These are phyloP conservation scores for Colletotrichum sansevieriae DNA, from an alignment of 2,329 filamentous ascomycete genomes.

Conservation along the genomic window DNA sequence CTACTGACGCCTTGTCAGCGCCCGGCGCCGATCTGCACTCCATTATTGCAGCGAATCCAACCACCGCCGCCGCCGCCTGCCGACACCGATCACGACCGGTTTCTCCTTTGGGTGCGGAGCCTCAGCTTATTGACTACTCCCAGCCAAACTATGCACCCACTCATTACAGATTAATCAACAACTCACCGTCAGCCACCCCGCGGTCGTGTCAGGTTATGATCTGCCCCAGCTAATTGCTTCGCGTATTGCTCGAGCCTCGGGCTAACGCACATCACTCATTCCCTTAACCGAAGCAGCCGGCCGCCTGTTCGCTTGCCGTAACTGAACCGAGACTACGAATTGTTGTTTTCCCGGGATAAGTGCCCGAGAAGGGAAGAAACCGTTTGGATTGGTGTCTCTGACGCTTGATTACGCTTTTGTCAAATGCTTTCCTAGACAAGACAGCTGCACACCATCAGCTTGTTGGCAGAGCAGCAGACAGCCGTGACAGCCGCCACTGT, in stretches of 20 bases:
- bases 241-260: conserved; percentile 21
- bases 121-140: background rate
- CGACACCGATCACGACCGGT: background rate
- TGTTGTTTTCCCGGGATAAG: background rate
- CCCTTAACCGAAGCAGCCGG: conserved; percentile 7
- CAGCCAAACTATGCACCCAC: conserved; percentile 7
- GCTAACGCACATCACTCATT: background rate
- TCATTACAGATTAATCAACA: background rate
- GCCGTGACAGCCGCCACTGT: conserved; percentile 30
- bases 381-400: conserved; percentile 3
- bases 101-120: conserved; percentile 7
- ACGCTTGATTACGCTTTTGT: conserved; percentile 34
- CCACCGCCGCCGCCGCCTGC: background rate
- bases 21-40: conserved; percentile 19
- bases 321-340: background rate
- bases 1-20: background rate
- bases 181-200: conserved; percentile 3
- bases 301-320: conserved; percentile 12
- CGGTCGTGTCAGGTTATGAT: conserved; percentile 28
- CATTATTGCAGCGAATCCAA: background rate
- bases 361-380: conserved; percentile 18
- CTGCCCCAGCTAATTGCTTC: conserved; percentile 7
- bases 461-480: conserved; percentile 26
- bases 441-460: conserved; percentile 27
- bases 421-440: conserved; percentile 21